phyloP scores from a whole-genome alignment of 2,329 filamentous ascomycete genomes.

The Colletotrichum sp. region DNA sequence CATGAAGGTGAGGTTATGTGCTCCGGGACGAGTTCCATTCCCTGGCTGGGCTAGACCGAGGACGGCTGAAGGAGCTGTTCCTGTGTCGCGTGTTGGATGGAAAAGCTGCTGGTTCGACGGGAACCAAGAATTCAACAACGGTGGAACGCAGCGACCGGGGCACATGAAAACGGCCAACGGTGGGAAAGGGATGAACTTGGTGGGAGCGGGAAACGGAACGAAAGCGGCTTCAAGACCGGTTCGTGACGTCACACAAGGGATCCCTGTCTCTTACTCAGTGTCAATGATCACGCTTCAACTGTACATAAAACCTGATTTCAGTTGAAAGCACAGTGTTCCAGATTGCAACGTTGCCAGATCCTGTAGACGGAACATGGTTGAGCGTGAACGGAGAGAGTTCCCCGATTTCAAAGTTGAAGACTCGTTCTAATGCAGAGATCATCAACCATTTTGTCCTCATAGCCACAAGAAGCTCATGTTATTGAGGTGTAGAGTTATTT shows the following conservation, averaged over 20 bases:
- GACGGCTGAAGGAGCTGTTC: background rate
- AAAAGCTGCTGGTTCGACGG: background rate
- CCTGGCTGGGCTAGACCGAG: background rate
- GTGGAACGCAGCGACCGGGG: background rate
- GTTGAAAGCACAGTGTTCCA: background rate
- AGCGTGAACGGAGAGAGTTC: background rate
- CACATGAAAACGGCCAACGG: background rate
- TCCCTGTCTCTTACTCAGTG: background rate
- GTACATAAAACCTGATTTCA: background rate
- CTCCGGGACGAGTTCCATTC: background rate
- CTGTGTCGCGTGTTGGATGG: background rate
- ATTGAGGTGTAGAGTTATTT: background rate
- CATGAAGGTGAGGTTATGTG: background rate
- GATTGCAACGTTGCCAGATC: background rate
- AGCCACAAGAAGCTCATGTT: background rate
- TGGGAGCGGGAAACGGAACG: background rate
- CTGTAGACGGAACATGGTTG: background rate
- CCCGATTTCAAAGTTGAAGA: background rate
- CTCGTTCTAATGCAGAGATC: background rate
- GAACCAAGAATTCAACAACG: background rate
- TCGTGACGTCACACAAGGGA: slow-evolving; percentile 5
- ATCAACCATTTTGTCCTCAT: background rate
- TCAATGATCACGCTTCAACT: background rate
- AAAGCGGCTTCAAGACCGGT: background rate
- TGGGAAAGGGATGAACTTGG: background rate